Evolutionary conservation across 805 yeast species (phyloP).

Genomic region (Saturnispora quitensis): DNA sequence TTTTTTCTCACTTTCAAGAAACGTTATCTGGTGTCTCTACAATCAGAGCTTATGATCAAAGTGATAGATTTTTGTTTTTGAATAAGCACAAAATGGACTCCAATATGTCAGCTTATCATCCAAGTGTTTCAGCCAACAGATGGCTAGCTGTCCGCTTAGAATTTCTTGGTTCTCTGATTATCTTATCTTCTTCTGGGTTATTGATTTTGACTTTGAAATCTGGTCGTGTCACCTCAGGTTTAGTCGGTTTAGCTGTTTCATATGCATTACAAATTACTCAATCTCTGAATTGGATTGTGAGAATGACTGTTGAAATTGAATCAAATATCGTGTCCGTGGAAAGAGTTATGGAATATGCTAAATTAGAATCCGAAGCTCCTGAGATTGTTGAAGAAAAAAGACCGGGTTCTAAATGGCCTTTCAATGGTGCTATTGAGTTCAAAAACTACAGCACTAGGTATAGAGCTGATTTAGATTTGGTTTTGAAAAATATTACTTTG

Average conservation of each 20-base stretch:
- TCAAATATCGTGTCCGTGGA: constrained; percentile 86
- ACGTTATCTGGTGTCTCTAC: constrained; percentile 67
- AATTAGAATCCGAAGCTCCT: constrained; percentile 65
- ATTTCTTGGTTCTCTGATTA: constrained; percentile 80
- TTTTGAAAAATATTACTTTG: constrained; percentile 58
- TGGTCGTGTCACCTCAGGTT: constrained; percentile 76
- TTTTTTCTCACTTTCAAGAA: constrained; percentile 79
- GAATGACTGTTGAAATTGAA: constrained; percentile 98
- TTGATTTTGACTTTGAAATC: constrained; percentile 59
- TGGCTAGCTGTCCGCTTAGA: constrained; percentile 97
- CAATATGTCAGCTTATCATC: constrained; percentile 88
- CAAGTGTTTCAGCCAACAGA: constrained; percentile 86
- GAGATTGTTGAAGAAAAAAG: constrained; percentile 37
- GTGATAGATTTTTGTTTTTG: constrained; percentile 50
- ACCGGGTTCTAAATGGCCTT: constrained; percentile 72
- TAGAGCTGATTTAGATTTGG: constrained; percentile 72
- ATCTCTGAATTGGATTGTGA: constrained; percentile 91
- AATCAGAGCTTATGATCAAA: constrained; percentile 66
- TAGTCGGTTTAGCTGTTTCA: constrained; percentile 88
- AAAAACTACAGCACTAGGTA: constrained; percentile 75
- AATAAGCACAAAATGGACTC: constrained; percentile 68
- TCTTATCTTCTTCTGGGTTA: constrained; percentile 77
- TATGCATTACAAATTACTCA: constrained; percentile 92
- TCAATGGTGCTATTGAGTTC: constrained; percentile 56
- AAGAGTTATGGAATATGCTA: constrained; percentile 50